These are phyloP conservation scores for Plasmodium fragile DNA, from an alignment of 169 alveolate genomes.

Conservation along the genomic window DNA sequence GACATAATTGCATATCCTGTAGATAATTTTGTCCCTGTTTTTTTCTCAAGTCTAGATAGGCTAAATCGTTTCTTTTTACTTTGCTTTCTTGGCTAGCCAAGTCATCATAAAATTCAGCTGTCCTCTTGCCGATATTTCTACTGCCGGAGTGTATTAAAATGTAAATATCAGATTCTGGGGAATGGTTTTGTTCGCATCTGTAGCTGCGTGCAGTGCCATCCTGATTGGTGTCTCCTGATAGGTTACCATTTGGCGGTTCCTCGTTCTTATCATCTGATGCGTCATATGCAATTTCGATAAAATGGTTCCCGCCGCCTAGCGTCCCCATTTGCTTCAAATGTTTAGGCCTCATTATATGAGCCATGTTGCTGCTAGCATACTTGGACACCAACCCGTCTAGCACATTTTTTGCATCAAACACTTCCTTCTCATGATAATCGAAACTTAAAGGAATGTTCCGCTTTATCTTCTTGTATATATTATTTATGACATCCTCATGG, in stretches of 20 bases:
- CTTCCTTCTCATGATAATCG: conserved; percentile 64
- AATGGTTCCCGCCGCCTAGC: conserved; percentile 86
- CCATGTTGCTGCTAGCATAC: conserved; percentile 38
- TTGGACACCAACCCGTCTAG: conserved; percentile 30
- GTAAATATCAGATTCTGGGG: conserved; percentile 78
- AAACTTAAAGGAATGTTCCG: conserved; percentile 66
- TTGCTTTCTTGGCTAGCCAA: conserved; percentile 77
- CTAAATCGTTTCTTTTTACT: conserved; percentile 71
- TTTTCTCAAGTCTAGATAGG: conserved; percentile 63
- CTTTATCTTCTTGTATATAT: conserved; percentile 36
- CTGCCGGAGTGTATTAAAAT: conserved; percentile 86
- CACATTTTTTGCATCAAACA: conserved; percentile 46
- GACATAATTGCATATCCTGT: conserved; percentile 83
- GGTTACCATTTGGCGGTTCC: not conserved
- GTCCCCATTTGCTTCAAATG: conserved; percentile 84
- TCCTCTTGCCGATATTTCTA: conserved; percentile 83
- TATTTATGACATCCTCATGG: conserved; percentile 25
- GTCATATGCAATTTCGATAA: conserved; percentile 82
- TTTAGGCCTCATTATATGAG: conserved; percentile 47
- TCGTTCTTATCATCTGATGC: not conserved
- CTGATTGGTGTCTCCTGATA: not conserved
- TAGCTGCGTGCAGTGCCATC: not conserved
- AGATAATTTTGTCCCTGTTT: conserved; percentile 80
- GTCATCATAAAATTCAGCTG: conserved; percentile 83
- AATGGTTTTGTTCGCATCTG: not conserved